These are phyloP conservation scores for Colletotrichum trifolii DNA, from an alignment of 2,329 filamentous ascomycete genomes.

Conservation along the genomic window DNA sequence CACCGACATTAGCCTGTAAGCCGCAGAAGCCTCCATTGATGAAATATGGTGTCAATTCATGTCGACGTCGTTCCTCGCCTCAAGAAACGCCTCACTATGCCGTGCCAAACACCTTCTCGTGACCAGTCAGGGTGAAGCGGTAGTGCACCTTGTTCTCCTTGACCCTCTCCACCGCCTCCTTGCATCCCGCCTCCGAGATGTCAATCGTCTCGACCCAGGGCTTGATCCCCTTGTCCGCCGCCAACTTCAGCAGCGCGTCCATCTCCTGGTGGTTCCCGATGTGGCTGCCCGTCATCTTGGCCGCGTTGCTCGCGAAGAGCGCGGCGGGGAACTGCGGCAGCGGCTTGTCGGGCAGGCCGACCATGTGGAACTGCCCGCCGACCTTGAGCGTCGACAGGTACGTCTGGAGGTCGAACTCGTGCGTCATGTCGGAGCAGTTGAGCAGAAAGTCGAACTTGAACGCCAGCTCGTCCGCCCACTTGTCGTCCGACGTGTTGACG, in stretches of 20 bases:
- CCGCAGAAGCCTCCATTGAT: too few species aligned
- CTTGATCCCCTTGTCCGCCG: conserved; percentile 64
- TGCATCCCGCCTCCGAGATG: conserved; percentile 74
- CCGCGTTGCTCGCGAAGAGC: conserved; percentile 53
- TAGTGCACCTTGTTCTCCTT: conserved; percentile 79
- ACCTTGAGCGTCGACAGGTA: conserved; percentile 65
- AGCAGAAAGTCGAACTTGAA: conserved; percentile 63
- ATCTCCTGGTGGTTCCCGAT: conserved; percentile 72
- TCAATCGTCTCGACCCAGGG: conserved; percentile 72
- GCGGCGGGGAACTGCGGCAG: conserved; percentile 55
- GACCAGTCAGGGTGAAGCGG: conserved; percentile 76
- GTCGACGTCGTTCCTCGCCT: too few species aligned
- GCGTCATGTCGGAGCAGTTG: conserved; percentile 60
- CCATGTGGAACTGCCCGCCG: conserved; percentile 66
- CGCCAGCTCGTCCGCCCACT: conserved; percentile 67
- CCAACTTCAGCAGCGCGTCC: conserved; percentile 66
- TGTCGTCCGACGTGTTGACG: conserved; percentile 58
- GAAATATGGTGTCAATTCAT: too few species aligned
- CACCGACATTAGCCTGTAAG: too few species aligned
- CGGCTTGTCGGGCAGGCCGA: conserved; percentile 65
- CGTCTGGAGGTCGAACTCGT: conserved; percentile 64
- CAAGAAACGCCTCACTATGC: conserved; percentile 1
- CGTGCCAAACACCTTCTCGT: conserved; percentile 69
- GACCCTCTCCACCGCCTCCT: conserved; percentile 76
- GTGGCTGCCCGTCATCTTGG: conserved; percentile 60